phyloP scores from a whole-genome alignment of 148 eudicot genomes.

The Rhododendron williamsianum region DNA sequence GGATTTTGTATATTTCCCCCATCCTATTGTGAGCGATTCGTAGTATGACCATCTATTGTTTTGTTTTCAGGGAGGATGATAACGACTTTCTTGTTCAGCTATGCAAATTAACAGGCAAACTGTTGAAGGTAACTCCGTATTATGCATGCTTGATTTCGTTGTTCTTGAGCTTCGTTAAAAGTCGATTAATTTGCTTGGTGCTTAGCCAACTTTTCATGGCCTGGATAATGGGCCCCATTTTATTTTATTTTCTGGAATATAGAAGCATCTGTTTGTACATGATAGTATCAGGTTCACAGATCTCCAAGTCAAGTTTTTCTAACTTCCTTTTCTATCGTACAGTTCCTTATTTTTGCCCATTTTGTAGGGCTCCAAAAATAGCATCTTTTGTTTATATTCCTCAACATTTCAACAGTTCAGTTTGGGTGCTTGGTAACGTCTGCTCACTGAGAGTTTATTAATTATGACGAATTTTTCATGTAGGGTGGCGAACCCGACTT shows the following conservation, averaged over 20 bases:
- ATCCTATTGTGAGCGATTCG: not conserved
- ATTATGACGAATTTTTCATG: not conserved
- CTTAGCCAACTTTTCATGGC: not conserved
- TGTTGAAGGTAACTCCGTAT: constrained; percentile 52
- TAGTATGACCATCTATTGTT: not conserved
- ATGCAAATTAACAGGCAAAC: constrained; percentile 69
- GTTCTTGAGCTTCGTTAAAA: not conserved
- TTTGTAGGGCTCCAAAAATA: not conserved
- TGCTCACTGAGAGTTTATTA: not conserved
- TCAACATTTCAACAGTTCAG: not conserved
- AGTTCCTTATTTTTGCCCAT: not conserved
- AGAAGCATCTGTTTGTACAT: not conserved
- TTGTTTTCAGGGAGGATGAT: constrained; percentile 64
- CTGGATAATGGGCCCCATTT: not conserved
- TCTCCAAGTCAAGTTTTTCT: not conserved
- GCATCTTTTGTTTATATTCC: not conserved
- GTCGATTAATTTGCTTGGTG: not conserved
- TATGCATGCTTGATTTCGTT: not conserved
- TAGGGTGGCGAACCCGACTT: constrained; percentile 91
- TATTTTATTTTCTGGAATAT: not conserved
- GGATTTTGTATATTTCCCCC: not conserved
- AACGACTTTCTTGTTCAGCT: constrained; percentile 76
- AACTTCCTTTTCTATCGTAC: not conserved
- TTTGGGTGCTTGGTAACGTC: not conserved
- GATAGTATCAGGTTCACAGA: not conserved